Evolutionary conservation across 768 basidiomycete species (phyloP), one percentile per base, ranked within the genome.

Genomic region (Tricholoma sp.): DNA sequence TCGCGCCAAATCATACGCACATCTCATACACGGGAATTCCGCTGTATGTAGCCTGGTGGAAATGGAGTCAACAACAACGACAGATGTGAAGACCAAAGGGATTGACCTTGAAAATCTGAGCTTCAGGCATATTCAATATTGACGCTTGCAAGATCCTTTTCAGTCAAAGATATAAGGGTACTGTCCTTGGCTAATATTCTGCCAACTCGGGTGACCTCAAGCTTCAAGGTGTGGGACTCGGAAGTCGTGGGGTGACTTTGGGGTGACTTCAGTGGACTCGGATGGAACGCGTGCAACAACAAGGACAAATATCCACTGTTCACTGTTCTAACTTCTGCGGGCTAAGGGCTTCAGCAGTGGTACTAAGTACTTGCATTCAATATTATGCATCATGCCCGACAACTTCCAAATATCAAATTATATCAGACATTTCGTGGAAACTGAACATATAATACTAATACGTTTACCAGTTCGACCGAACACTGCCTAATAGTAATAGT

Each of bases 21-120:
- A 94, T 92, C 74, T 94, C 91, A 64, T 91, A 94, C 45, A 94
- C 91, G 61, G 91, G 91, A 63, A 94, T 92, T 45, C 91, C 92
- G 72, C 92, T 94, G 71, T 94, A 94, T 19, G 91, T 94, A 58
- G 91, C 91, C 91, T 94, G 68, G 34, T 52, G 62, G 54, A 60
- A 62, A 61, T 64, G 63, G 65, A 64, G 69, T 59, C 63, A 65
- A 62, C 51, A 57, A 49, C 46, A 54, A 39, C 56, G 57, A 46
- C 50, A 57, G 46, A 9, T 57, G 54, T 59, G 67, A 61, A 55
- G 66, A 59, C 50, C 41, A 60, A 56, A 50, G 52, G 57, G 32
- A 58, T 63, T 66, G 61, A 86, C 91, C 85, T 94, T 94, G 81
- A 93, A 94, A 69, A 94, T 93, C 69, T 91, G 89, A 51, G 82